Evolutionary conservation across 1,284 basidiomycete genomes (phyloP).

Genomic region (Butyriboletus appendiculatus): DNA sequence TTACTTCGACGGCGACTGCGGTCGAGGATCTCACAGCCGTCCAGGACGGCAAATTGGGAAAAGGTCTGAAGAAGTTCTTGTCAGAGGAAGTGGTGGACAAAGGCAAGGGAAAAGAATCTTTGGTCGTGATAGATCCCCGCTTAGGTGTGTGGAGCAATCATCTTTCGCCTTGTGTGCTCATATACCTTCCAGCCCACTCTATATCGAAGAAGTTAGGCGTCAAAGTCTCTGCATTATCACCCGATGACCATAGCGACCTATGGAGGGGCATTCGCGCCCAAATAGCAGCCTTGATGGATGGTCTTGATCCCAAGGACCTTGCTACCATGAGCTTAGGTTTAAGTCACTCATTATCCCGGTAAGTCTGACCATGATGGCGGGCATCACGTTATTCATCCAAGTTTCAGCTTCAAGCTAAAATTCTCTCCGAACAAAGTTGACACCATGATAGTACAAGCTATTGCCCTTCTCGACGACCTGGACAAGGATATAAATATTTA

Average conservation of each 20-base stretch:
- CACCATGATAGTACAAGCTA: constrained; percentile 99
- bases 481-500: constrained; percentile 99
- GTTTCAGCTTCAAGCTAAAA: constrained; percentile 92
- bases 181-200: constrained; percentile 58
- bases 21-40: constrained; percentile 97
- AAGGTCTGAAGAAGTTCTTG: constrained; percentile 92
- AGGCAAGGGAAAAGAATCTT: constrained; percentile 86
- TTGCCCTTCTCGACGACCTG: constrained; percentile 96
- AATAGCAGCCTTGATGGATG: constrained; percentile 84
- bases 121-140: constrained; percentile 90
- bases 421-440: constrained; percentile 99
- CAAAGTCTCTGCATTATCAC: constrained; percentile 62
- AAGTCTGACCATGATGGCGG: constrained; percentile 12
- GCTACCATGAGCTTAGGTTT: constrained; percentile 98
- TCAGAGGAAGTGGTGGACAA: constrained; percentile 86
- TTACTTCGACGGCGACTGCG: constrained; percentile 95
- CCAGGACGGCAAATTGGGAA: constrained; percentile 91
- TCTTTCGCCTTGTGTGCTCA: constrained; percentile 6
- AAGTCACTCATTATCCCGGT: constrained; percentile 94
- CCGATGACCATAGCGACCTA: constrained; percentile 65
- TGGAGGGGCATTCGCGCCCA: constrained; percentile 96
- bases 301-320: constrained; percentile 92
- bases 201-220: constrained; percentile 96
- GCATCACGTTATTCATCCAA: constrained; percentile 14
- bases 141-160: constrained; percentile 62